Evolutionary conservation across 768 basidiomycete species (phyloP).

Genomic region (Kwoniella dendrophila): DNA sequence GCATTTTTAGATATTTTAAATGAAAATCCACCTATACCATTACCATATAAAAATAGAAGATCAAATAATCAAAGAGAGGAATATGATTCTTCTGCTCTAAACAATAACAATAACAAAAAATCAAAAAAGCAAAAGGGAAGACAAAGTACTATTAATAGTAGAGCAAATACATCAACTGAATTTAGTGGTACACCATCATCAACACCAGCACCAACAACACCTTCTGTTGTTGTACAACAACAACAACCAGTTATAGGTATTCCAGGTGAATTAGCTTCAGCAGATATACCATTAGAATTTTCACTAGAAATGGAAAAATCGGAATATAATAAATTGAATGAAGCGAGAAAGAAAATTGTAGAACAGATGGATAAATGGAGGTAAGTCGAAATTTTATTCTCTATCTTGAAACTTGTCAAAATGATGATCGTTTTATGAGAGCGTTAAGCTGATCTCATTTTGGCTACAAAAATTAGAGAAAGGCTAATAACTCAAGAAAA

Average conservation of each 20-base stretch:
- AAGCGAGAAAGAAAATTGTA: conserved; percentile 69
- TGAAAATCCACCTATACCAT: conserved; percentile 76
- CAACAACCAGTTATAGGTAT: conserved; percentile 15
- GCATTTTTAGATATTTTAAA: conserved; percentile 80
- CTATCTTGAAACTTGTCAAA: background rate
- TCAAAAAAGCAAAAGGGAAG: conserved; percentile 58
- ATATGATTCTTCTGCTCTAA: conserved; percentile 9
- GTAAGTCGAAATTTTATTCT: conserved; percentile 21
- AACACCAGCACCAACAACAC: background rate
- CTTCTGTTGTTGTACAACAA: background rate
- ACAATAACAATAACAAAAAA: conserved; percentile 45
- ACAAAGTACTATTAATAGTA: conserved; percentile 52
- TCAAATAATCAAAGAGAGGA: conserved; percentile 46
- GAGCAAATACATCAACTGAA: conserved; percentile 66
- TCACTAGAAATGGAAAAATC: conserved; percentile 80
- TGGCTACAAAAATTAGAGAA: conserved; percentile 30
- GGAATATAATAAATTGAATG: conserved; percentile 77
- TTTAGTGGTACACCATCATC: conserved; percentile 4
- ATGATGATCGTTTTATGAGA: background rate
- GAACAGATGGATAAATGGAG: conserved; percentile 77
- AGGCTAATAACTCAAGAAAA: conserved; percentile 78
- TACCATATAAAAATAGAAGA: conserved; percentile 60
- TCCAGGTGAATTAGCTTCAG: conserved; percentile 58
- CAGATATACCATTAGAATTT: conserved; percentile 74
- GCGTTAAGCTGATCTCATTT: background rate